Percentiles rank a stretch among this genome's conserved stretches.
phyloP scores from a whole-genome alignment of 495 filamentous ascomycete genomes.

The Neurospora discreta region DNA sequence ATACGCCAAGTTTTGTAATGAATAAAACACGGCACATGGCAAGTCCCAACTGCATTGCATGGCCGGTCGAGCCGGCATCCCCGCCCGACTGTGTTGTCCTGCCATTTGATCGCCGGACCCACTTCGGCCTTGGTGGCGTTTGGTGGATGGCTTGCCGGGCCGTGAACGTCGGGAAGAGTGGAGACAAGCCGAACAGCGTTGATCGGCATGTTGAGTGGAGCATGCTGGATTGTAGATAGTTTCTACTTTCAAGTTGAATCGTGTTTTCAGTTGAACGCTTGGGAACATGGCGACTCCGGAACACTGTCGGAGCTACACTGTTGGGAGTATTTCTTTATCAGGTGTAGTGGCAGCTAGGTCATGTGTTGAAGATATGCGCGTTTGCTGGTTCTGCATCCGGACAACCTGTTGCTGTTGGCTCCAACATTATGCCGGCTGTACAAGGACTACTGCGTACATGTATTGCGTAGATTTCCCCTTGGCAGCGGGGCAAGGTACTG shows the following conservation, averaged over 20 bases:
- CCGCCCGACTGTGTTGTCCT: background rate
- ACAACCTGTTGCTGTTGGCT: background rate
- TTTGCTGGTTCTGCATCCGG: too few relatives aligned
- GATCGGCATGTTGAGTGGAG: background rate
- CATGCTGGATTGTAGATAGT: background rate
- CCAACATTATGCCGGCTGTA: background rate
- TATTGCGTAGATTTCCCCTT: background rate
- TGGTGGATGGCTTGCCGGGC: background rate
- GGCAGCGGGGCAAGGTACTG: background rate
- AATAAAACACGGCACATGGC: background rate
- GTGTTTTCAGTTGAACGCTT: background rate
- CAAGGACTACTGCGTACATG: too few relatives aligned
- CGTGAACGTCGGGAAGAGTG: background rate
- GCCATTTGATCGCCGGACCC: background rate
- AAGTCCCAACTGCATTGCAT: background rate
- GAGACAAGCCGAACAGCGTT: background rate
- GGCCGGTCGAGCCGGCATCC: background rate
- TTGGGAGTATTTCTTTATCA: background rate
- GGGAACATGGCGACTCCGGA: background rate
- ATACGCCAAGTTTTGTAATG: background rate
- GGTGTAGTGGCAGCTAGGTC: too few relatives aligned
- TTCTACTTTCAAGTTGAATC: background rate
- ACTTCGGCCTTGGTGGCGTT: background rate
- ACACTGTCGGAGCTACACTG: background rate
- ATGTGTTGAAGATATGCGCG: background rate